Evolutionary conservation across 2,329 filamentous ascomycete species (phyloP).

Genomic region (Nemania serpens): DNA sequence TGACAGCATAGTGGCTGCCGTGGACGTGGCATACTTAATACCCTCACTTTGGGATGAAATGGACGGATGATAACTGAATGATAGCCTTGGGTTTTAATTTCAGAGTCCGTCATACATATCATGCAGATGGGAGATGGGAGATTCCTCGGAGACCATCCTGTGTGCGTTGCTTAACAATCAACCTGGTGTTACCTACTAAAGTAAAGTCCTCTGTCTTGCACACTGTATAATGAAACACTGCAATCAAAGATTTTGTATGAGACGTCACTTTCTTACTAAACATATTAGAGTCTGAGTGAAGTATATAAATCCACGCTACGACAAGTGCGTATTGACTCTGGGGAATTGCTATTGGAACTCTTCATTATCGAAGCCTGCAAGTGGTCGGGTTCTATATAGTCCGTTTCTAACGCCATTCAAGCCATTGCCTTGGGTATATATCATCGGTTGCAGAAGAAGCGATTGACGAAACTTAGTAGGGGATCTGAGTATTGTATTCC

Average conservation of each 20-base stretch:
- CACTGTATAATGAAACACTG: not conserved
- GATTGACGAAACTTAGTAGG: no score
- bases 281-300: not conserved
- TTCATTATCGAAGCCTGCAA: no score
- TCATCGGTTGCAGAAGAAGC: no score
- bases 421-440: no score
- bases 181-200: not conserved
- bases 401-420: no score
- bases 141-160: not conserved
- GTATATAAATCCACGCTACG: not conserved
- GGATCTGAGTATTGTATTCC: not conserved
- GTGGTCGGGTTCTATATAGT: no score
- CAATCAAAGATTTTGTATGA: not conserved
- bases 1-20: not conserved
- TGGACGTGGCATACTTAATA: not conserved
- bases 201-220: not conserved
- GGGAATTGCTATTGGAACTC: no score
- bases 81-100: slow-evolving; percentile 17
- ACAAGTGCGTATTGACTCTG: not conserved
- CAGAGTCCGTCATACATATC: slow-evolving; percentile 13
- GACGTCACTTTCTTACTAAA: slow-evolving; percentile 11
- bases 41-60: slow-evolving; percentile 10
- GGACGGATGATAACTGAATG: slow-evolving; percentile 13
- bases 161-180: slow-evolving; percentile 18
- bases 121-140: slow-evolving; percentile 6